Evolutionary conservation across 2,329 filamentous ascomycete genomes (phyloP).

Genomic region (Penicillium brevicompactum): DNA sequence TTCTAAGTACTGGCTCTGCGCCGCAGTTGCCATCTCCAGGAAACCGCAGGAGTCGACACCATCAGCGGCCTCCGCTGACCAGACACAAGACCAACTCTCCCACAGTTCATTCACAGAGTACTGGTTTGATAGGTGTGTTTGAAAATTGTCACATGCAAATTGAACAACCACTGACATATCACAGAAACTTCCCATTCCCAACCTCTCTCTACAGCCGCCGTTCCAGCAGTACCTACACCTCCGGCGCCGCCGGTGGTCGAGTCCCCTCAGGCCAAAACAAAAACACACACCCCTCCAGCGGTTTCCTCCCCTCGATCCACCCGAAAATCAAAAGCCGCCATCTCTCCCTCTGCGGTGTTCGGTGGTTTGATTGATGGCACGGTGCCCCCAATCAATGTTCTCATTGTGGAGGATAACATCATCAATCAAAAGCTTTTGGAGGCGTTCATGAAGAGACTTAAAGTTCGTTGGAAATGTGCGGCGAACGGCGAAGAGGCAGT

Average conservation of each 20-base stretch:
- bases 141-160: conserved; percentile 8
- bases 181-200: conserved; percentile 33
- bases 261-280: conserved; percentile 37
- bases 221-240: conserved; percentile 37
- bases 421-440: conserved; percentile 94
- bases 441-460: conserved; percentile 92
- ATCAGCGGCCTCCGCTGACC: conserved; percentile 60
- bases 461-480: conserved; percentile 95
- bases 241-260: conserved; percentile 36
- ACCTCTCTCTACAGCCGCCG: conserved; percentile 22
- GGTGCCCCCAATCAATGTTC: conserved; percentile 92
- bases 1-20: conserved; percentile 77
- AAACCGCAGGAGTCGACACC: conserved; percentile 58
- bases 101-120: conserved; percentile 60
- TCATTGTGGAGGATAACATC: conserved; percentile 98
- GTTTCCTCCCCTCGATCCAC: conserved; percentile 53
- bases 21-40: conserved; percentile 82
- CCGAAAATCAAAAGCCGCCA: conserved; percentile 37
- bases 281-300: conserved; percentile 37
- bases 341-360: conserved; percentile 42
- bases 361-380: conserved; percentile 73
- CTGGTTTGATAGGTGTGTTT: conserved; percentile 44
- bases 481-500: conserved; percentile 94
- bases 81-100: conserved; percentile 82
- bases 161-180: conserved; percentile 10